These are phyloP conservation scores for Tolypocladium cylindrosporum DNA, from an alignment of 2,329 filamentous ascomycete species.

Conservation along the genomic window DNA sequence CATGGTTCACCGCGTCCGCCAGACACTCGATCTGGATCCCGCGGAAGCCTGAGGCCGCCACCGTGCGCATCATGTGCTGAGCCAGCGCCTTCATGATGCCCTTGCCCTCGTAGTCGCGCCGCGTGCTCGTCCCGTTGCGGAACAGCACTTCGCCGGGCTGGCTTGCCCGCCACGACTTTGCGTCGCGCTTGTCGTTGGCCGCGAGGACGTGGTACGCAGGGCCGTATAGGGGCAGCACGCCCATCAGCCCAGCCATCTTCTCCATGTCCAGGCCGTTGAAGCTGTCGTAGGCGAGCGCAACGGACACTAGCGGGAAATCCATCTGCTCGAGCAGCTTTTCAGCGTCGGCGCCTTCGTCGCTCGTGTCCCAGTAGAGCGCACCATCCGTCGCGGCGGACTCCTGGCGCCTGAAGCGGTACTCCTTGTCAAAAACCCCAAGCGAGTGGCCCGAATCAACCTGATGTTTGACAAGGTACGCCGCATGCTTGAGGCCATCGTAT, in stretches of 20 bases:
- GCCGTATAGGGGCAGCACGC: background rate
- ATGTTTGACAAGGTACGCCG: conserved; percentile 8
- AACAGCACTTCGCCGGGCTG: conserved; percentile 13
- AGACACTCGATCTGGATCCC: conserved; percentile 15
- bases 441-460: conserved; percentile 10
- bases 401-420: conserved; percentile 11
- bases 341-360: background rate
- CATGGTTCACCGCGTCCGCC: conserved; percentile 12
- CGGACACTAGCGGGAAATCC: conserved; percentile 20
- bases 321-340: conserved; percentile 17
- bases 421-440: conserved; percentile 14
- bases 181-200: conserved; percentile 12
- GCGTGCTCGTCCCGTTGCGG: conserved; percentile 16
- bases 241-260: conserved; percentile 2
- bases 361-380: conserved; percentile 17
- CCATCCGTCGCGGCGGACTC: conserved; percentile 13
- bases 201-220: background rate
- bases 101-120: conserved; percentile 14
- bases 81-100: conserved; percentile 14
- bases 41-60: conserved; percentile 11
- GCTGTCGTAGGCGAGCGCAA: conserved; percentile 18
- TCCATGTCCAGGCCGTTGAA: conserved; percentile 6
- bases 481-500: conserved; percentile 6
- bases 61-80: conserved; percentile 11
- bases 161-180: conserved; percentile 13